Conservation (phyloP, 208 protist species). For the Phytomonas francai region DNA sequence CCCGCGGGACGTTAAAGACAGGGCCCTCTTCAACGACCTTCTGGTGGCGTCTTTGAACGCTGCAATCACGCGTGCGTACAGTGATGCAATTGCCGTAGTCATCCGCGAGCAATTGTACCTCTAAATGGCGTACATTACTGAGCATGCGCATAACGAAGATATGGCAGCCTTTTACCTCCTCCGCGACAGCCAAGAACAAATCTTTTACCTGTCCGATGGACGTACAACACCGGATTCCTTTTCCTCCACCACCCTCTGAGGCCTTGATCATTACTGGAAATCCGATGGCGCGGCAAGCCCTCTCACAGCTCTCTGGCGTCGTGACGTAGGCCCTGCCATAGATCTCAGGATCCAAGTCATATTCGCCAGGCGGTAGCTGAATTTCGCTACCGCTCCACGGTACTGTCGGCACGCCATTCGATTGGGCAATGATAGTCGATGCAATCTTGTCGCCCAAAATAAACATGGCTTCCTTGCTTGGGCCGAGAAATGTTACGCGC, state of each 20-base stretch:
- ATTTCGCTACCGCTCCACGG: constrained; percentile 88
- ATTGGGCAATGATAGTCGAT: constrained; percentile 96
- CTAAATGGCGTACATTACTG: constrained; percentile 90
- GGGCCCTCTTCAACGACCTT: constrained; percentile 98
- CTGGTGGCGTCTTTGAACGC: constrained; percentile 97
- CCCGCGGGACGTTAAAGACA: constrained; percentile 68
- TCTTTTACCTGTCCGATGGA: constrained; percentile 73
- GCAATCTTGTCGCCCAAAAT: constrained; percentile 97
- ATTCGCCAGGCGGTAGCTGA: constrained; percentile 34
- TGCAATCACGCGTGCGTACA: constrained; percentile 96
- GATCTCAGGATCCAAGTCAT: constrained; percentile 68
- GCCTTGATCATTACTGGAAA: constrained; percentile 98
- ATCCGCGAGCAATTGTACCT: constrained; percentile 96
- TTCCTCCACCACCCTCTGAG: constrained; percentile 97
- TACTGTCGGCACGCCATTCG: constrained; percentile 91
- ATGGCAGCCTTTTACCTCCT: constrained; percentile 95
- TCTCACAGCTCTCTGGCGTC: constrained; percentile 85
- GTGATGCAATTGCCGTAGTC: constrained; percentile 87
- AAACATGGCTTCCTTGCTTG: constrained; percentile 83
- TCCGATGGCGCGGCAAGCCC: constrained; percentile 85
- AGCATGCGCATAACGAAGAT: constrained; percentile 97
- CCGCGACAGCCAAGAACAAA: constrained; percentile 83
- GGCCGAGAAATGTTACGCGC: constrained; percentile 71
- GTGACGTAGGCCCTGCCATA: constrained; percentile 90
- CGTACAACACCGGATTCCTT: constrained; percentile 94